A percentile compares a stretch with the other conserved stretches of the same genome.
Conservation (phyloP, 2,329 filamentous ascomycete genomes). For the Pleomassaria siparia region DNA sequence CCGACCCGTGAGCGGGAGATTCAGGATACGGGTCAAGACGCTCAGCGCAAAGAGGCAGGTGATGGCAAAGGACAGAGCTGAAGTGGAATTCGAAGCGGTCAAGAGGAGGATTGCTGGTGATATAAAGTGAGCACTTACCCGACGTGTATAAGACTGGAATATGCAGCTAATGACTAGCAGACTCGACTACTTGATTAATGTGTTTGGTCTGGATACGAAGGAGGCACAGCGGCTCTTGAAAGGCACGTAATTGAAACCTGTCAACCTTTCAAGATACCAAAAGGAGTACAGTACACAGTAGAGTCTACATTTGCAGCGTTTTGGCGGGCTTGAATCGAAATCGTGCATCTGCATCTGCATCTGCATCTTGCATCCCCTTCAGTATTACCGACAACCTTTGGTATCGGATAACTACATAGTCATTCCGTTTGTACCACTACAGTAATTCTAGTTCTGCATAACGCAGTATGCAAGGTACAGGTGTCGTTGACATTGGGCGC, state of each 20-base stretch:
- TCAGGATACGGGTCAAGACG: constrained; percentile 82
- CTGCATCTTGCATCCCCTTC: background rate
- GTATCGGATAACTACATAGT: background rate
- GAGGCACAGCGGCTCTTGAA: constrained; percentile 53
- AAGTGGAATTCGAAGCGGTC: constrained; percentile 72
- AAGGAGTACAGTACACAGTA: background rate
- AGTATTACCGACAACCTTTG: no score
- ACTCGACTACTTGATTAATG: constrained; percentile 64
- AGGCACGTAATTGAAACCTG: constrained; percentile 7
- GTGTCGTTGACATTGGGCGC: background rate
- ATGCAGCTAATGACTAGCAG: constrained; percentile 40
- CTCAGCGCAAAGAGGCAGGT: constrained; percentile 69
- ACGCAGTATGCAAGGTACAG: background rate
- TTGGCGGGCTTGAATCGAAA: constrained; percentile 1
- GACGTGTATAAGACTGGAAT: background rate
- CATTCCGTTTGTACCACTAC: background rate
- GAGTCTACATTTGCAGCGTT: constrained; percentile 3
- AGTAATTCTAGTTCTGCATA: background rate
- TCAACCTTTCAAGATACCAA: background rate
- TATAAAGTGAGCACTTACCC: constrained; percentile 68
- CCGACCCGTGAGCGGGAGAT: constrained; percentile 82
- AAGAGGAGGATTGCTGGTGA: constrained; percentile 68
- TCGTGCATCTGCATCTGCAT: constrained; percentile 1
- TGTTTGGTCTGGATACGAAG: constrained; percentile 59
- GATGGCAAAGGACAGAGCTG: constrained; percentile 69